Evolutionary conservation across 2,329 filamentous ascomycete species (phyloP).

Genomic region (Achaetomium macrosporum): DNA sequence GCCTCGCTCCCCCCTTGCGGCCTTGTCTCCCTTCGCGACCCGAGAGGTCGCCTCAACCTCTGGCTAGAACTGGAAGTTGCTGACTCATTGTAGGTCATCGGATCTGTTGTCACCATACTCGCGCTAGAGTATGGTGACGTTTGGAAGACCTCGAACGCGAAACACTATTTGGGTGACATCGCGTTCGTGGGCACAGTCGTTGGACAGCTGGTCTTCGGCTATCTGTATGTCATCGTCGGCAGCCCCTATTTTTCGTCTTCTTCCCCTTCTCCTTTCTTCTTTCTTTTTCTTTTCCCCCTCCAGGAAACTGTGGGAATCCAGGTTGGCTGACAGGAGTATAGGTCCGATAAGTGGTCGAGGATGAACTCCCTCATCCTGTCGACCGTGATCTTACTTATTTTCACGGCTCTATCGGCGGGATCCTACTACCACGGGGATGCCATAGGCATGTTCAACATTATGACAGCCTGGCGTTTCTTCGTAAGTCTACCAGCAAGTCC

Average conservation of each 20-base stretch:
- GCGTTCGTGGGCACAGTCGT: constrained; percentile 83
- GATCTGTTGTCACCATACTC: constrained; percentile 77
- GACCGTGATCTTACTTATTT: constrained; percentile 77
- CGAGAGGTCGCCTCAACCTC: too few relatives aligned
- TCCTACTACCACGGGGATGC: constrained; percentile 67
- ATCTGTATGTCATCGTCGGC: constrained; percentile 42
- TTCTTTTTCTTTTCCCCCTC: neutral
- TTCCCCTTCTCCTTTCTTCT: neutral
- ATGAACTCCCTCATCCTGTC: constrained; percentile 76
- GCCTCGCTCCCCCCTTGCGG: too few relatives aligned
- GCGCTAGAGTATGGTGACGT: constrained; percentile 58
- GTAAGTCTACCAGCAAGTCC: constrained; percentile 37
- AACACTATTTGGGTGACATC: constrained; percentile 72
- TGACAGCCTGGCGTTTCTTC: constrained; percentile 82
- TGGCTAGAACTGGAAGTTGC: too few relatives aligned
- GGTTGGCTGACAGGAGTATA: neutral
- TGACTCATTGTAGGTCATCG: constrained; percentile 59
- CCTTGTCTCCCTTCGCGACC: too few relatives aligned
- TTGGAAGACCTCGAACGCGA: constrained; percentile 65
- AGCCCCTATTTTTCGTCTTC: neutral
- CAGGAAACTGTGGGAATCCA: neutral
- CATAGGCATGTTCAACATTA: constrained; percentile 64
- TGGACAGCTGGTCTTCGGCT: constrained; percentile 76
- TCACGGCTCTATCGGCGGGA: constrained; percentile 71
- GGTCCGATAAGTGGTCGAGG: constrained; percentile 72